Conservation (phyloP, 345 rosid species). For the Moricandia moricandioides region DNA sequence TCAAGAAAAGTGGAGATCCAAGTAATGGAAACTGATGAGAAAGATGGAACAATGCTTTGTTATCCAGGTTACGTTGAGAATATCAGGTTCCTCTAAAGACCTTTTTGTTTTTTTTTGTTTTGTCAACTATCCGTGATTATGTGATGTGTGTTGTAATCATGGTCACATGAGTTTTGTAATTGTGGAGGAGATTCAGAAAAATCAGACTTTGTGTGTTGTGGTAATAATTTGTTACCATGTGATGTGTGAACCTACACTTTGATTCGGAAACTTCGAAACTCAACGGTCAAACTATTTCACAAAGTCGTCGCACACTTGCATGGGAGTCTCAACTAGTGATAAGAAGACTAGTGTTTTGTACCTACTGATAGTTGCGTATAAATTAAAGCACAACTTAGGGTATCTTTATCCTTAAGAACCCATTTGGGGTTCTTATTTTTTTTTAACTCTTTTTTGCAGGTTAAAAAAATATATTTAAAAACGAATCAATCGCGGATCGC, state of each 20-base stretch:
- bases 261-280: slow-evolving; percentile 17
- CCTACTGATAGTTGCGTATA: not conserved
- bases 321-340: not conserved
- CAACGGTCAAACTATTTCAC: not conserved
- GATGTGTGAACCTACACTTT: not conserved
- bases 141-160: too few species aligned
- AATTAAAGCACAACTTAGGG: too few species aligned
- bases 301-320: not conserved
- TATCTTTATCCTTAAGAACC: too few species aligned
- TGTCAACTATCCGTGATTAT: too few species aligned
- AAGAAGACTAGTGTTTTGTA: slow-evolving; percentile 5
- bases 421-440: too few species aligned
- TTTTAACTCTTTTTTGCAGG: too few species aligned
- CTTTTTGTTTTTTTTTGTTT: not conserved
- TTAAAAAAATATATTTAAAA: too few species aligned
- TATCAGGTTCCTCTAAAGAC: not conserved
- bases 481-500: too few species aligned
- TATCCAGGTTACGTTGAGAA: not conserved
- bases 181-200: not conserved
- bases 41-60: not conserved
- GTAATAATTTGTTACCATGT: not conserved
- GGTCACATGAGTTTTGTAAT: slow-evolving; percentile 5
- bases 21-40: not conserved
- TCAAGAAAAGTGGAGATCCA: not conserved
- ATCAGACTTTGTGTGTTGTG: not conserved